A percentile compares a stretch with the other conserved stretches of the same genome.
Evolutionary conservation across 192 early-diverging fungal genomes (phyloP).

Genomic region (Lobosporangium transversale): DNA sequence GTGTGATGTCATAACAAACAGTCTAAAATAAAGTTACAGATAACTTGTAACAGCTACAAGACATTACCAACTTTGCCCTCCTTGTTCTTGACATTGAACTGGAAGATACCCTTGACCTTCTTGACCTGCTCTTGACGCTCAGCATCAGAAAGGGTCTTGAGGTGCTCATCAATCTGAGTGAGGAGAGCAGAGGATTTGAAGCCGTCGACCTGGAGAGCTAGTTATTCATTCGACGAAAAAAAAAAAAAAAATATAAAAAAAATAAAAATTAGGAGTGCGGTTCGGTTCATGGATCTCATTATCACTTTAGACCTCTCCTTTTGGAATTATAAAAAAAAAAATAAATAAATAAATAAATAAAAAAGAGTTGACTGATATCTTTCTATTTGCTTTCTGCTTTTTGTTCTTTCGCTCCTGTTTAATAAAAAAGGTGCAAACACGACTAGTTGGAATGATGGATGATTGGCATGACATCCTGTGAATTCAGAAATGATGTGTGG

Average conservation of each 20-base stretch:
- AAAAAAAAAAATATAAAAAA: neutral
- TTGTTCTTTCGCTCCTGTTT: too few species aligned
- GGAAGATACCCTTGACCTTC: constrained; percentile 87
- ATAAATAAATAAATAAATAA: neutral
- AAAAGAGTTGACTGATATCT: neutral
- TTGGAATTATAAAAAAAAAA: too few species aligned
- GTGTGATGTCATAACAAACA: neutral
- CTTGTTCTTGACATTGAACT: constrained; percentile 85
- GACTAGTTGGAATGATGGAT: too few species aligned
- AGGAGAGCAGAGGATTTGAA: constrained; percentile 85
- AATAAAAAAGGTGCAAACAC: too few species aligned
- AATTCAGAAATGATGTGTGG: too few species aligned
- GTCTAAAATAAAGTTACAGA: neutral
- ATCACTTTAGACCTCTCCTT: too few species aligned
- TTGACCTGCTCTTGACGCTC: constrained; percentile 69
- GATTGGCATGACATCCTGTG: too few species aligned
- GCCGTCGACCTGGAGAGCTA: constrained; percentile 55
- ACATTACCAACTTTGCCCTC: constrained; percentile 59
- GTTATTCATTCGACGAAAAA: too few species aligned
- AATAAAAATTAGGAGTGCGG: neutral
- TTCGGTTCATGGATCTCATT: neutral
- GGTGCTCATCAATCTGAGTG: constrained; percentile 67
- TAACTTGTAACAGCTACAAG: neutral
- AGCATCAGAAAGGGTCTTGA: constrained; percentile 68
- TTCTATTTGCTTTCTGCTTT: neutral